Evolutionary conservation across 495 filamentous ascomycete species (phyloP), one percentile per base, ranked within the genome.

Genomic region (Penicillium cinerascens): DNA sequence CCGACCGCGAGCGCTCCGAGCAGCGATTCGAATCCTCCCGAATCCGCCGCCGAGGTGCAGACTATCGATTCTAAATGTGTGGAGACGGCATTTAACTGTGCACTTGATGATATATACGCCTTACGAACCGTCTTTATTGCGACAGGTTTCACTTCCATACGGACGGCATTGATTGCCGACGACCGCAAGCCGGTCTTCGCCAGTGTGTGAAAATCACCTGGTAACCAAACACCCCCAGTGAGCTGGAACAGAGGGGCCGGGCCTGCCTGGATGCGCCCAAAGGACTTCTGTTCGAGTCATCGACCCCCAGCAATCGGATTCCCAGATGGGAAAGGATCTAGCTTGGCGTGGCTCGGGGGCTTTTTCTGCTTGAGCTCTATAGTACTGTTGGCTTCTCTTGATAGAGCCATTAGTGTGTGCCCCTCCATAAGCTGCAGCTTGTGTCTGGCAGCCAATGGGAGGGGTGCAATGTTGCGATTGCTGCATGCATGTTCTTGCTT

Each of bases 1-100:
- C 56, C 15, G 70, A 77, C 56, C 60, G 52, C n/a, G 58, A 63
- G 17, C 70, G 74, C 36, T 70, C 71, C 8, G 59, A 67, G 9
- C 70, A 72, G 54, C 72, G 72, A 7, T 65, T 62, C 29, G 62
- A 67, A 43, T 58, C 67, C 0, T 61, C 65, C 6, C 60, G 69
- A 23, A 59, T 70, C 47, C 60, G 64, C 26, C 60, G 66, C 11
- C 60, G 55, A 22, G 40, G 59, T 42, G 64, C 66, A 26, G 69
- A 70, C 63, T 52, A 68, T 60, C 64, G 61, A 55, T 72, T 65
- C 72, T 54, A 8, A 49, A 33, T 33, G 3, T 10, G 11, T 13
- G 4, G 11, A 22, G 16, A 33, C 38, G 7, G 27, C n/a, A 18
- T 35, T 23, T 10, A 23, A 51, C 21, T 41, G 3, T 27, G 37